phyloP scores from a whole-genome alignment of 371 early-diverging fungal species.

The Haplosporangium sp. region DNA sequence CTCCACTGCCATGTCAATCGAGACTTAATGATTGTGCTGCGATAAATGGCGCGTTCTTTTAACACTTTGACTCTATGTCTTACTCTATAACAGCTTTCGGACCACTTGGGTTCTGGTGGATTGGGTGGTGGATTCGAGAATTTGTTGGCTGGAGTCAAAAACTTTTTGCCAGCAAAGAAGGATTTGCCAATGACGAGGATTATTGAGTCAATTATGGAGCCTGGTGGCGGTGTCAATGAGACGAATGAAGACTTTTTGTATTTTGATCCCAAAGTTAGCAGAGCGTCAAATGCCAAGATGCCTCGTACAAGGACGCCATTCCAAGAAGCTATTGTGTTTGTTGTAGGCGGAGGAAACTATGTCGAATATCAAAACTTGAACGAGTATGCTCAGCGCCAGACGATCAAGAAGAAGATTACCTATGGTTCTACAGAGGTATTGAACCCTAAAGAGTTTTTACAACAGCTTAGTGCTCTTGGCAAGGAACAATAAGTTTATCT shows the following conservation, averaged over 20 bases:
- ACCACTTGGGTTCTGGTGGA: constrained; percentile 83
- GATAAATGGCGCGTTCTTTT: too few species aligned
- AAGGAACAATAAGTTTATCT: constrained; percentile 24
- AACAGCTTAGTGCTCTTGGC: constrained; percentile 82
- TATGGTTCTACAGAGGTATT: constrained; percentile 98
- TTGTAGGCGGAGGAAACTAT: constrained; percentile 97
- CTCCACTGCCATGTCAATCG: not conserved
- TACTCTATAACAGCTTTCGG: constrained; percentile 68
- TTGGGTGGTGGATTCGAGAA: constrained; percentile 85
- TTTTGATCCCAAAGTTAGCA: constrained; percentile 88
- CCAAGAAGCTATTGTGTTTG: constrained; percentile 95
- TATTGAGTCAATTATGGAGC: constrained; percentile 88
- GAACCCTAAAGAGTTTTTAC: constrained; percentile 86
- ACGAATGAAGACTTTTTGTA: constrained; percentile 84
- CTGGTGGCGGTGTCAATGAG: constrained; percentile 64
- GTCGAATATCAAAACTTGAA: constrained; percentile 95
- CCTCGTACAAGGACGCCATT: constrained; percentile 72
- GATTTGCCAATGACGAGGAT: constrained; percentile 89
- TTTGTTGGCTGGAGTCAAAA: constrained; percentile 94
- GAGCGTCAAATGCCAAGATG: constrained; percentile 56
- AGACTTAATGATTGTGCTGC: not conserved
- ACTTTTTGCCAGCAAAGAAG: constrained; percentile 89
- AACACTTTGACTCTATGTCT: too few species aligned
- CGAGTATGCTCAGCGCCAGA: constrained; percentile 82
- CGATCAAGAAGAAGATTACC: constrained; percentile 83